A percentile compares a stretch with the other conserved stretches of the same genome.
Evolutionary conservation across 2,329 filamentous ascomycete genomes (phyloP).

Genomic region (Amesomyces nigricolor): DNA sequence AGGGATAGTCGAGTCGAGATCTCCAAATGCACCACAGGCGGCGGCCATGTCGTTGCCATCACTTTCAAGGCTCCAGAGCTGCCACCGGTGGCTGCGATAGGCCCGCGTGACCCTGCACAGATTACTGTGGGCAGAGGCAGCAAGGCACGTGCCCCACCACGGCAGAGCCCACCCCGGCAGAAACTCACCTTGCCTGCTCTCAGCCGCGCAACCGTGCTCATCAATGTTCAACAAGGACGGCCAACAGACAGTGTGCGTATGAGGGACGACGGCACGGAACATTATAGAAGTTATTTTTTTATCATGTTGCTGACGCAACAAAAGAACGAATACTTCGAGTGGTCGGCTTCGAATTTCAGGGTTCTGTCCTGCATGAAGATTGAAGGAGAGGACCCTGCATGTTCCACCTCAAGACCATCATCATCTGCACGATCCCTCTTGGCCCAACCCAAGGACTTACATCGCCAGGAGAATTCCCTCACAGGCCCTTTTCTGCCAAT

Average conservation of each 20-base stretch:
- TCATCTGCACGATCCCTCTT: no score
- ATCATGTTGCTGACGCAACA: no score
- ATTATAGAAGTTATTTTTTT: background rate
- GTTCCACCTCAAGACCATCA: no score
- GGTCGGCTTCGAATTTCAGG: no score
- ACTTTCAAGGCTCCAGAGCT: slow-evolving; percentile 17
- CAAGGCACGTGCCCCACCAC: slow-evolving; percentile 13
- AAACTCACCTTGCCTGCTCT: background rate
- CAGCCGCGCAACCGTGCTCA: background rate
- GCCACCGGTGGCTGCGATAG: slow-evolving; percentile 25
- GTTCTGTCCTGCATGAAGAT: no score
- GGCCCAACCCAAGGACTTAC: no score
- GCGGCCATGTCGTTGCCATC: background rate
- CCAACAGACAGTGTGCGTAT: background rate
- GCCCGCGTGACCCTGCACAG: slow-evolving; percentile 28
- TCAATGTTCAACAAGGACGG: no score
- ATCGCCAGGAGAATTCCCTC: slow-evolving; percentile 4
- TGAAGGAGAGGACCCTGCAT: no score
- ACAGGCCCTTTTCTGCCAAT: slow-evolving; percentile 13
- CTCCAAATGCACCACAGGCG: background rate
- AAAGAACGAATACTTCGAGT: no score
- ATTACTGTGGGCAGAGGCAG: slow-evolving; percentile 13
- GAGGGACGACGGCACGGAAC: background rate
- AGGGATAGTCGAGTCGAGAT: no score
- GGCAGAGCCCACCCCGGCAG: background rate